These are phyloP conservation scores for Senna siamea DNA, from an alignment of 306 rosid genomes.

Conservation along the genomic window DNA sequence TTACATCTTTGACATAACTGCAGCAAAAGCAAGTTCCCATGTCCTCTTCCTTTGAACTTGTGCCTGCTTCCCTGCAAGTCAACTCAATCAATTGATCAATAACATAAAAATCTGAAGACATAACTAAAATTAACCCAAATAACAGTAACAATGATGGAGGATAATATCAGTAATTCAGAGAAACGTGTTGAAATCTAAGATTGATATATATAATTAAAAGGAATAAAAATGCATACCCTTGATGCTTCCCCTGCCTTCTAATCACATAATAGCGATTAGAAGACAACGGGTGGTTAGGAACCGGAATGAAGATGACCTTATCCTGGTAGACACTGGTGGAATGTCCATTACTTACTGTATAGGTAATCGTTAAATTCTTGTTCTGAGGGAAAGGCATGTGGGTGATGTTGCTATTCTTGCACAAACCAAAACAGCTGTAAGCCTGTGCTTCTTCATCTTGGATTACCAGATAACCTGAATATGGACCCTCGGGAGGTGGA, in stretches of 20 bases:
- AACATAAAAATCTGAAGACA: too few species aligned
- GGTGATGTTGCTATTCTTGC: neutral
- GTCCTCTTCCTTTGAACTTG: constrained; percentile 49
- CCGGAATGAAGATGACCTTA: constrained; percentile 28
- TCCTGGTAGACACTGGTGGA: neutral
- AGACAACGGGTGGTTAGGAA: constrained; percentile 1
- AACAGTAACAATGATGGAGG: too few species aligned
- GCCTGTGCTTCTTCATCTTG: constrained; percentile 18
- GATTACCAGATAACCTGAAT: neutral
- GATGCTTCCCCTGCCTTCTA: neutral
- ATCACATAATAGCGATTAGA: constrained; percentile 18
- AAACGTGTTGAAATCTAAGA: too few species aligned
- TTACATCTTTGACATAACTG: constrained; percentile 17
- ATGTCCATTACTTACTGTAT: neutral
- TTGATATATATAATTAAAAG: too few species aligned
- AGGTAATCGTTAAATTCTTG: neutral
- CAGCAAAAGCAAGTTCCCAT: constrained; percentile 32
- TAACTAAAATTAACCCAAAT: too few species aligned
- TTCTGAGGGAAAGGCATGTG: constrained; percentile 33
- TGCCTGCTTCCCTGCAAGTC: constrained; percentile 45
- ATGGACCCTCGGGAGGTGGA: neutral
- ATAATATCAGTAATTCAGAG: too few species aligned
- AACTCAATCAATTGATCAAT: neutral
- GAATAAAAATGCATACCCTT: constrained; percentile 4
- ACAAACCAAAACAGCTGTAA: constrained; percentile 3